phyloP scores from a whole-genome alignment of 257 asterid species.

The Phtheirospermum japonicum region DNA sequence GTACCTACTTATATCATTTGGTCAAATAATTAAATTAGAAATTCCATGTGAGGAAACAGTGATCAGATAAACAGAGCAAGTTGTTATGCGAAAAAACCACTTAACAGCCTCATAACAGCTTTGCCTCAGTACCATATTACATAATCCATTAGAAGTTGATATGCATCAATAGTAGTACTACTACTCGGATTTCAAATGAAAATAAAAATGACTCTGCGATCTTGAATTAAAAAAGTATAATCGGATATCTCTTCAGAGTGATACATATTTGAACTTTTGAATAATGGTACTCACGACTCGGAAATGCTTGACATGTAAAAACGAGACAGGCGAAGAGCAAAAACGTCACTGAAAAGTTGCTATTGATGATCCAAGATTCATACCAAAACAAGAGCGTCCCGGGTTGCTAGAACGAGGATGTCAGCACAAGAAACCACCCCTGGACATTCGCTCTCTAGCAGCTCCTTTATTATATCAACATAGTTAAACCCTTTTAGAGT shows the following conservation, averaged over 20 bases:
- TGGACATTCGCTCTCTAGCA: constrained; percentile 34
- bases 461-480: constrained; percentile 35
- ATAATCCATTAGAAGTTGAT: not conserved
- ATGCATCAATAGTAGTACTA: not conserved
- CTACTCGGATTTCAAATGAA: not conserved
- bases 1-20: not conserved
- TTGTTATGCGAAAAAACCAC: not conserved
- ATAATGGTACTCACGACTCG: not conserved
- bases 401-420: constrained; percentile 36
- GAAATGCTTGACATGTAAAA: not conserved
- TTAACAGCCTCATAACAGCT: not conserved
- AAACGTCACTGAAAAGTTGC: not conserved
- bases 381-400: constrained; percentile 40
- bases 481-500: constrained; percentile 36
- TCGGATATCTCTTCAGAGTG: not conserved
- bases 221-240: not conserved
- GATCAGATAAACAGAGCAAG: not conserved
- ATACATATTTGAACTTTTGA: not conserved
- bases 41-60: not conserved
- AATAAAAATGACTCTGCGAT: not conserved
- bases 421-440: constrained; percentile 43
- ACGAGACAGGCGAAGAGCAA: not conserved
- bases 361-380: not conserved
- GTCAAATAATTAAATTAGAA: not conserved
- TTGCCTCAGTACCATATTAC: not conserved